Evolutionary conservation across 1,139 yeast species (phyloP).

Genomic region (Lodderomyces orthopsilosis): DNA sequence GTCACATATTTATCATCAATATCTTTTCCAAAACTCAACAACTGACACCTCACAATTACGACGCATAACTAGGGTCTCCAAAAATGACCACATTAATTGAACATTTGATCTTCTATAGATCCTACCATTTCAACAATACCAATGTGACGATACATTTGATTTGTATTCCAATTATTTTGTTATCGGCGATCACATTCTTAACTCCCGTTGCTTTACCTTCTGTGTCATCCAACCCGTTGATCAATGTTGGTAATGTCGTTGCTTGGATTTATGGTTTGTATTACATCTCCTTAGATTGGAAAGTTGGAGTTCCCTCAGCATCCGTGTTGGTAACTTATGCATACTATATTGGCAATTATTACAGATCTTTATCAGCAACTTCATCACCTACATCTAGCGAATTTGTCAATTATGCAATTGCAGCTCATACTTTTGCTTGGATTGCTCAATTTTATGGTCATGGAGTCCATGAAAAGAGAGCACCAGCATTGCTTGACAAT

Average conservation of each 20-base stretch:
- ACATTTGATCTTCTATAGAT: conserved; percentile 79
- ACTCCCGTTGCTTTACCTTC: conserved; percentile 19
- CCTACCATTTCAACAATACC: conserved; percentile 67
- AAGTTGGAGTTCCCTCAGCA: conserved; percentile 38
- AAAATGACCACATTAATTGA: conserved; percentile 33
- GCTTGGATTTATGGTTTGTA: conserved; percentile 39
- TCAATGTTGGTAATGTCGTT: conserved; percentile 38
- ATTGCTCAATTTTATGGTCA: conserved; percentile 88
- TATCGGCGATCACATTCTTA: conserved; percentile 48
- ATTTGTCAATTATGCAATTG: conserved; percentile 30
- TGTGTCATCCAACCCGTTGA: conserved; percentile 24
- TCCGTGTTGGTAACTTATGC: conserved; percentile 38
- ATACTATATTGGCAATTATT: conserved; percentile 34
- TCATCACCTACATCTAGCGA: conserved; percentile 21
- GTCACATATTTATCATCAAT: not conserved
- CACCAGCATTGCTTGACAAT: conserved; percentile 86
- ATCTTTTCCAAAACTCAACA: no score
- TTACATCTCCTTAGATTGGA: conserved; percentile 43
- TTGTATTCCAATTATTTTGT: conserved; percentile 77
- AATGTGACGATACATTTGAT: conserved; percentile 76
- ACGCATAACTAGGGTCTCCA: no score
- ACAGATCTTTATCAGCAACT: conserved; percentile 16
- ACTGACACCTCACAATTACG: no score
- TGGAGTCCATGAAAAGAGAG: conserved; percentile 72
- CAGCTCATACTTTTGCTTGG: conserved; percentile 63